phyloP scores from a whole-genome alignment of 2,329 filamentous ascomycete species.

The Ceratocystis papillata region DNA sequence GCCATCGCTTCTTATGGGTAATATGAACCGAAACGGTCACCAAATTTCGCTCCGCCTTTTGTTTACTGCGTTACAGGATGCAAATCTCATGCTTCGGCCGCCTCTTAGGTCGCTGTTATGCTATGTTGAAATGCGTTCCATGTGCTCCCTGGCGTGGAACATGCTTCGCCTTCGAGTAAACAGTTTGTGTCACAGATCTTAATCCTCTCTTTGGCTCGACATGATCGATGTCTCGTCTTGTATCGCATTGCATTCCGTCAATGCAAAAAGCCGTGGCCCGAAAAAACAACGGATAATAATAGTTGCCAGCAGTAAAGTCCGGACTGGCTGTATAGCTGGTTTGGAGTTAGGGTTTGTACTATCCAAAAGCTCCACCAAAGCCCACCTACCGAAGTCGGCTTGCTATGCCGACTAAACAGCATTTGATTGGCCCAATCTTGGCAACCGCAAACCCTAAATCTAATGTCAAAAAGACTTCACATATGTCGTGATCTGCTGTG shows the following conservation, averaged over 20 bases:
- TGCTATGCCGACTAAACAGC: background rate
- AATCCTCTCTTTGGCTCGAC: background rate
- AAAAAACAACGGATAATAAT: no score
- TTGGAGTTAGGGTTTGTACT: no score
- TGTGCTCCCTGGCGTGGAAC: background rate
- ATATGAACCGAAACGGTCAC: background rate
- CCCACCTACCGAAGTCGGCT: conserved; percentile 1
- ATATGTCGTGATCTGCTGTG: background rate
- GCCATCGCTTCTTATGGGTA: background rate
- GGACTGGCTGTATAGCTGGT: no score
- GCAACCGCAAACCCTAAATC: background rate
- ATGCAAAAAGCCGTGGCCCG: background rate
- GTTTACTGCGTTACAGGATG: background rate
- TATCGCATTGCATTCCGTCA: background rate
- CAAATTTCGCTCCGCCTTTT: background rate
- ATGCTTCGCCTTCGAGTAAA: background rate
- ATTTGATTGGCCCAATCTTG: background rate
- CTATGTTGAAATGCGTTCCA: background rate
- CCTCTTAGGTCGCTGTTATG: background rate
- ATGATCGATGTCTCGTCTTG: conserved; percentile 14
- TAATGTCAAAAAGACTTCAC: conserved; percentile 5
- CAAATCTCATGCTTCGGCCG: background rate
- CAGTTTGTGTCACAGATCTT: background rate
- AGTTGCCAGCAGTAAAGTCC: no score
- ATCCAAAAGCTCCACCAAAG: background rate